A percentile compares a stretch with the other conserved stretches of the same genome.
These are phyloP conservation scores for Calamus simplicifolius DNA, from an alignment of 176 grass and related monocot species.

Conservation along the genomic window DNA sequence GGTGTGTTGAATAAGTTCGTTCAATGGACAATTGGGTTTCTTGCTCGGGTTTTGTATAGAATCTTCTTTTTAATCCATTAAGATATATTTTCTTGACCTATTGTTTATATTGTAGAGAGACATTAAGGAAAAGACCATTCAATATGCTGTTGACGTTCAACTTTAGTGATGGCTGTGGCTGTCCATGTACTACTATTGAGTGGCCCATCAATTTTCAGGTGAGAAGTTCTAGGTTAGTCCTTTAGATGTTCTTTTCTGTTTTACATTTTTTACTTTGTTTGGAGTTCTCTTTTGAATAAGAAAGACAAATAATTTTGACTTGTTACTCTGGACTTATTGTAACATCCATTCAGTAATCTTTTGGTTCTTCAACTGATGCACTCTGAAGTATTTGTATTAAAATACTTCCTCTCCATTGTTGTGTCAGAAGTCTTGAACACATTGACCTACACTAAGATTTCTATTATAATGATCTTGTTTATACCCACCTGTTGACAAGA, in stretches of 20 bases:
- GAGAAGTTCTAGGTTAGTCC: slow-evolving; percentile 5
- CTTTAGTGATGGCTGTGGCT: slow-evolving; percentile 77
- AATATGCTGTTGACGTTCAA: slow-evolving; percentile 74
- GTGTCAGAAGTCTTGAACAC: too few relatives aligned
- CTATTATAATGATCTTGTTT: too few relatives aligned
- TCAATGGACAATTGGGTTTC: background rate
- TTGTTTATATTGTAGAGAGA: slow-evolving; percentile 62
- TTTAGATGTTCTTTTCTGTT: background rate
- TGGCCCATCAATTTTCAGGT: slow-evolving; percentile 81
- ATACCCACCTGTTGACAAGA: too few relatives aligned
- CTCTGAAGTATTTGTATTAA: too few relatives aligned
- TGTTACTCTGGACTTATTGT: too few relatives aligned
- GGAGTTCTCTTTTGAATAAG: too few relatives aligned
- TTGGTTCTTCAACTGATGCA: too few relatives aligned
- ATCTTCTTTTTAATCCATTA: slow-evolving; percentile 16
- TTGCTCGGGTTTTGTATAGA: background rate
- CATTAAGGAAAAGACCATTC: slow-evolving; percentile 58
- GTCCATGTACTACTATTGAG: slow-evolving; percentile 52
- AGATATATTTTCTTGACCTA: slow-evolving; percentile 7
- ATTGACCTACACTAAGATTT: too few relatives aligned
- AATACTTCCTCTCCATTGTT: too few relatives aligned
- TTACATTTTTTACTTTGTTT: too few relatives aligned
- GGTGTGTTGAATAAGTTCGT: slow-evolving; percentile 19
- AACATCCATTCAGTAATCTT: too few relatives aligned
- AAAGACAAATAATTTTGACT: too few relatives aligned